Evolutionary conservation across 495 filamentous ascomycete species (phyloP).

Genomic region (Xylaria scruposa): DNA sequence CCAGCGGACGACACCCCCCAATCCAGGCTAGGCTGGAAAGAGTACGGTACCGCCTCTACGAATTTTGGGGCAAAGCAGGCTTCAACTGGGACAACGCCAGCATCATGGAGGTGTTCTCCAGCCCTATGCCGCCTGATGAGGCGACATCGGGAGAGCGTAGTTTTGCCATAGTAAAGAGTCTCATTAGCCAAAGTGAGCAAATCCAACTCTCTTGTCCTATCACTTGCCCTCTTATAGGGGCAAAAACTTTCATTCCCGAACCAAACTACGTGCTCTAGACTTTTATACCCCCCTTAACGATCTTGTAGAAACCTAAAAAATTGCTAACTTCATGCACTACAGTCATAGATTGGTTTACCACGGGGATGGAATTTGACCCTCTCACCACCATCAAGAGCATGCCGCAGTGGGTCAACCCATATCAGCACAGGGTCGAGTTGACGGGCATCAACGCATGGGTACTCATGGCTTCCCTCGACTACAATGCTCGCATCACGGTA

Average conservation of each 20-base stretch:
- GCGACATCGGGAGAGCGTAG: constrained; percentile 37
- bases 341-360: constrained; percentile 15
- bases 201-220: not conserved
- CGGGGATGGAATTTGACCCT: not conserved
- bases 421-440: constrained; percentile 36
- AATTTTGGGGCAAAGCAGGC: constrained; percentile 17
- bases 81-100: not conserved
- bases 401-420: constrained; percentile 35
- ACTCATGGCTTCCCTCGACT: constrained; percentile 36
- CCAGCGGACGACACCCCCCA: not conserved
- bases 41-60: constrained; percentile 2
- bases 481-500: constrained; percentile 36
- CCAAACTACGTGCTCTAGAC: not conserved
- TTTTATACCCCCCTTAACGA: not conserved
- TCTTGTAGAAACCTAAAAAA: not conserved
- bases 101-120: not conserved
- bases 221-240: not conserved
- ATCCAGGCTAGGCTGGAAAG: constrained; percentile 12
- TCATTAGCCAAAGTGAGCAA: constrained; percentile 24
- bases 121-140: constrained; percentile 33
- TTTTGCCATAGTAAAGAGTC: constrained; percentile 30
- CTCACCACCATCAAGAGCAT: constrained; percentile 15
- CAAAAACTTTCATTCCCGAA: not conserved
- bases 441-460: constrained; percentile 40
- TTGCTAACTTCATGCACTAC: not conserved